Conservation (phyloP, 306 rosid genomes). For the Quercus variabilis region DNA sequence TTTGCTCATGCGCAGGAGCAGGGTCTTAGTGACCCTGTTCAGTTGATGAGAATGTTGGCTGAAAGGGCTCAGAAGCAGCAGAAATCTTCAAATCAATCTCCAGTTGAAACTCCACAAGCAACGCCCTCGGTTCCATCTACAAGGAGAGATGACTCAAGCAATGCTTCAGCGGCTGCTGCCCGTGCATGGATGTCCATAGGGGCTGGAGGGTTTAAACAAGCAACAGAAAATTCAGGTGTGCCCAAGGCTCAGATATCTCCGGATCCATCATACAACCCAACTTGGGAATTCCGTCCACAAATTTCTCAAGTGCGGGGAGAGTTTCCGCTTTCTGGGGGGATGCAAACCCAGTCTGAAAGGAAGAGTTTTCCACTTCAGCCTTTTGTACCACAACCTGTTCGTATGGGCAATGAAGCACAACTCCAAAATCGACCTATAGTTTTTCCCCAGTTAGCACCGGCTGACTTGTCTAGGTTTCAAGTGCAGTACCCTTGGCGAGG, state of each 20-base stretch:
- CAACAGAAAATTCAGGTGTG: constrained; percentile 52
- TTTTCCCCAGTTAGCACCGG: constrained; percentile 66
- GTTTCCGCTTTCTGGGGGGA: constrained; percentile 53
- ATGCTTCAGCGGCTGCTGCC: constrained; percentile 88
- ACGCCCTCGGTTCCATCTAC: constrained; percentile 50
- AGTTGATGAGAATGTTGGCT: constrained; percentile 67
- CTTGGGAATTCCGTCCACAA: constrained; percentile 62
- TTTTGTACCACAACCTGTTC: constrained; percentile 52
- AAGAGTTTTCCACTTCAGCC: constrained; percentile 62
- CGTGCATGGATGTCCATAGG: constrained; percentile 99
- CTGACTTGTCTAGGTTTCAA: constrained; percentile 81
- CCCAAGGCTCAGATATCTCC: constrained; percentile 68
- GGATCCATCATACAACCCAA: constrained; percentile 70
- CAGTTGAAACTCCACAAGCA: constrained; percentile 47
- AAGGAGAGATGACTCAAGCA: constrained; percentile 56
- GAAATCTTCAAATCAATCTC: constrained; percentile 51
- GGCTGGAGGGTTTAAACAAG: constrained; percentile 81
- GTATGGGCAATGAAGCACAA: constrained; percentile 49
- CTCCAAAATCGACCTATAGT: constrained; percentile 59
- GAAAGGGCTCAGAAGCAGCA: constrained; percentile 75
- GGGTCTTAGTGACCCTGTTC: constrained; percentile 72
- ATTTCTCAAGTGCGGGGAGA: constrained; percentile 54
- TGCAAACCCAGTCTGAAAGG: constrained; percentile 60
- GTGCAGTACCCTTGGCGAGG: constrained; percentile 74
- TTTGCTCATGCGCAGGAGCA: constrained; percentile 64